Percentiles rank a stretch among this genome's conserved stretches.
Evolutionary conservation across 2,329 filamentous ascomycete genomes (phyloP).

Genomic region (Paracamarosporium sp.): DNA sequence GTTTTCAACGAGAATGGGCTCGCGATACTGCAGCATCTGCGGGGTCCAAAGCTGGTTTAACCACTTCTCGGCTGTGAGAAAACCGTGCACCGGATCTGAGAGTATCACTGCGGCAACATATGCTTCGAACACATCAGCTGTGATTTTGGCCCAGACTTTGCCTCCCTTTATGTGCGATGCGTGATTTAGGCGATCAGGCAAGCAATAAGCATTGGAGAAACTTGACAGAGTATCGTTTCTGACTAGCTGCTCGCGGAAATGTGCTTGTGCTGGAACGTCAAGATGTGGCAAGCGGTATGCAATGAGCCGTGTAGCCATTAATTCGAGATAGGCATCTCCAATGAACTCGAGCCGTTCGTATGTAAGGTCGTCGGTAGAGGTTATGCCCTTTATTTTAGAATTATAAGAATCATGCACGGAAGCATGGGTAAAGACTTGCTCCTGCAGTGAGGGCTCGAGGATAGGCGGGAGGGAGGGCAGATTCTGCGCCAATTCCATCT

Average conservation of each 20-base stretch:
- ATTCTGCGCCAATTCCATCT: constrained; percentile 36
- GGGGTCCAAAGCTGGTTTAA: constrained; percentile 74
- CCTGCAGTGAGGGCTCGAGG: constrained; percentile 64
- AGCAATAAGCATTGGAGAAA: constrained; percentile 73
- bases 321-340: constrained; percentile 84
- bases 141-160: constrained; percentile 66
- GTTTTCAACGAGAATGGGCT: constrained; percentile 41
- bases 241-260: constrained; percentile 79
- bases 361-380: constrained; percentile 38
- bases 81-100: constrained; percentile 69
- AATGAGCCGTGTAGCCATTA: constrained; percentile 77
- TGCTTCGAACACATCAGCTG: constrained; percentile 89
- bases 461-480: constrained; percentile 69
- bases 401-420: constrained; percentile 25
- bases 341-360: constrained; percentile 91
- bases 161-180: constrained; percentile 36
- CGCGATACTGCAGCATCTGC: constrained; percentile 35
- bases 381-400: constrained; percentile 9
- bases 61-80: constrained; percentile 70
- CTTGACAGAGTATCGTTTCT: constrained; percentile 78
- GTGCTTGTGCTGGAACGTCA: constrained; percentile 72
- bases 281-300: constrained; percentile 73
- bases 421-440: constrained; percentile 71
- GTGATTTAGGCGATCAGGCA: constrained; percentile 70
- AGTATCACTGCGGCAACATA: constrained; percentile 83